Conservation (phyloP, 345 rosid genomes). For the Populus alba region DNA sequence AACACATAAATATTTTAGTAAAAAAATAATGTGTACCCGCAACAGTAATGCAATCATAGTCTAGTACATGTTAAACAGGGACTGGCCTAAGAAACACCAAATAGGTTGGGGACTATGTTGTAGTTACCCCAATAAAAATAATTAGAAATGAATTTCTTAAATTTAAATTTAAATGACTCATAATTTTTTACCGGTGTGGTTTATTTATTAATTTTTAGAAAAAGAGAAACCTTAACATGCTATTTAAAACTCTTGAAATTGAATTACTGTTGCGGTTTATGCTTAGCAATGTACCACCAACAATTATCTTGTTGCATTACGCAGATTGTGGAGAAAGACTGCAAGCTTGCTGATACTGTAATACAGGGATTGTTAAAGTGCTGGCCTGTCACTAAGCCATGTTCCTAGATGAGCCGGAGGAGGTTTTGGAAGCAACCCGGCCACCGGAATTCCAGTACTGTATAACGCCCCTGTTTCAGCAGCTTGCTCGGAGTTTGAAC, state of each 20-base stretch:
- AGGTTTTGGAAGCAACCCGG: conserved; percentile 78
- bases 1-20: no score
- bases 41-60: no score
- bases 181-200: no score
- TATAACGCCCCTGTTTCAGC: conserved; percentile 74
- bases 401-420: conserved; percentile 85
- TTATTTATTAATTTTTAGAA: no score
- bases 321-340: conserved; percentile 88
- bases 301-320: conserved; percentile 73
- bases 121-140: no score
- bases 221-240: no score
- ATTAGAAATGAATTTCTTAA: no score
- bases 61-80: background rate
- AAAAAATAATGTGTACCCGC: no score
- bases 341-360: conserved; percentile 76
- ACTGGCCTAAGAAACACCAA: background rate
- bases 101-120: background rate
- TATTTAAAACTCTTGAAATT: no score
- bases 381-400: conserved; percentile 89
- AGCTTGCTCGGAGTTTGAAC: conserved; percentile 66
- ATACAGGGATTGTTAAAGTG: conserved; percentile 75
- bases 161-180: no score
- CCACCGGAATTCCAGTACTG: conserved; percentile 75
- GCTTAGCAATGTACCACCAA: conserved; percentile 79
- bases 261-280: conserved; percentile 1